Evolutionary conservation across 1,139 yeast species (phyloP).

Genomic region (Zhuliangozyma parablackwelliae): DNA sequence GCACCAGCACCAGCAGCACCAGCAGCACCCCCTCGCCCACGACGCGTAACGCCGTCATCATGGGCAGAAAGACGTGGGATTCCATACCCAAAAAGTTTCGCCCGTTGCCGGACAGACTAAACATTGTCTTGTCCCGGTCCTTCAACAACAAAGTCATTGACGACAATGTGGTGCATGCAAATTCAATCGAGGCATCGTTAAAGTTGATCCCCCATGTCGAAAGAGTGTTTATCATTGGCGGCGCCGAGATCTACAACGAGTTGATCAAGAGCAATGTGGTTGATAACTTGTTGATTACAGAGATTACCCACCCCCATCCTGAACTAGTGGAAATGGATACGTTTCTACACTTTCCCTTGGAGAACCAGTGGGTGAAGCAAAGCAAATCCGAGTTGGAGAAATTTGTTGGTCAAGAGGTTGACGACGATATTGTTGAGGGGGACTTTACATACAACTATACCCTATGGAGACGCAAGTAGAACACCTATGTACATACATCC

Average conservation of each 20-base stretch:
- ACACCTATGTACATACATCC: not conserved
- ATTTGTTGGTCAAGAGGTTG: slow-evolving; percentile 37
- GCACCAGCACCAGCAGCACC: slow-evolving; percentile 47
- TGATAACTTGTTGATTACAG: slow-evolving; percentile 68
- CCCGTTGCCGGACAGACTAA: slow-evolving; percentile 73
- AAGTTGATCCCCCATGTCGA: slow-evolving; percentile 29
- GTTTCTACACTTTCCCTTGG: slow-evolving; percentile 41
- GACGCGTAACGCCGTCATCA: slow-evolving; percentile 70
- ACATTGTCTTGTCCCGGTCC: slow-evolving; percentile 66
- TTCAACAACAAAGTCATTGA: slow-evolving; percentile 15
- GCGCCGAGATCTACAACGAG: slow-evolving; percentile 77
- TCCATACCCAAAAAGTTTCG: slow-evolving; percentile 81
- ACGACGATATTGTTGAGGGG: slow-evolving; percentile 42
- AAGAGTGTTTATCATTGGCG: slow-evolving; percentile 82
- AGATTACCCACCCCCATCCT: slow-evolving; percentile 38
- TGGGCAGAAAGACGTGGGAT: slow-evolving; percentile 98
- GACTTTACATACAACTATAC: slow-evolving; percentile 14
- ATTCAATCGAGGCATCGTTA: slow-evolving; percentile 46
- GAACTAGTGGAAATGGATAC: slow-evolving; percentile 58
- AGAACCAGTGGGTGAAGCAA: slow-evolving; percentile 32
- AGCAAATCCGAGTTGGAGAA: slow-evolving; percentile 30
- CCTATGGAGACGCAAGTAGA: slow-evolving; percentile 12
- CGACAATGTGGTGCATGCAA: slow-evolving; percentile 36
- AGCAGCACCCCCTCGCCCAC: slow-evolving; percentile 27
- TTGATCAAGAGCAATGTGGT: slow-evolving; percentile 41